Conservation (phyloP, 495 filamentous ascomycete genomes). For the Talaromyces wortmannii region DNA sequence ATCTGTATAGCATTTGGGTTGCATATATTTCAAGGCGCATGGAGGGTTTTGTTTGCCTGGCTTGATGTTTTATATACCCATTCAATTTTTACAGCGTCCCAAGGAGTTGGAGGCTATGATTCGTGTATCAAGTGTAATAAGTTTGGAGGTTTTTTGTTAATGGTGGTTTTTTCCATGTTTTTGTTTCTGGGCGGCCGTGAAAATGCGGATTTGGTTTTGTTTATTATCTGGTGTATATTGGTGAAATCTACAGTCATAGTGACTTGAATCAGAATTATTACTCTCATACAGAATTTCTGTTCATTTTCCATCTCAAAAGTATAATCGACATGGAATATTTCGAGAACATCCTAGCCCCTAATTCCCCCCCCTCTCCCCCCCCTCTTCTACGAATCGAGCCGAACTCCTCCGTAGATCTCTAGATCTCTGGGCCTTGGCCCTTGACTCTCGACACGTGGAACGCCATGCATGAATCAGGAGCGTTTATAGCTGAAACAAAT, state of each 20-base stretch:
- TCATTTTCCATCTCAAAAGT: no score
- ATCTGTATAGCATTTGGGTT: not conserved
- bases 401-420: no score
- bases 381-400: no score
- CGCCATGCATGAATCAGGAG: no score
- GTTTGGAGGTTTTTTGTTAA: not conserved
- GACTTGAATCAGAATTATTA: not conserved
- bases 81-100: not conserved
- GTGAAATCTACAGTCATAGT: not conserved
- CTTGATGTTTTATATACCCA: not conserved
- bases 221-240: not conserved
- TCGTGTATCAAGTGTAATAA: not conserved
- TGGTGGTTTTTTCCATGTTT: not conserved
- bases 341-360: no score
- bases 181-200: not conserved
- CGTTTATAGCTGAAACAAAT: no score
- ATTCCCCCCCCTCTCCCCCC: no score
- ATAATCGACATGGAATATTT: no score
- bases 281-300: not conserved
- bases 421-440: no score
- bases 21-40: not conserved
- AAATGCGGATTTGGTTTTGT: not conserved
- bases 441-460: no score
- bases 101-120: not conserved
- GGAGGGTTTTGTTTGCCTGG: not conserved